These are phyloP conservation scores for Phaeosphaeria sp. DNA, from an alignment of 2,329 filamentous ascomycete species.

Conservation along the genomic window DNA sequence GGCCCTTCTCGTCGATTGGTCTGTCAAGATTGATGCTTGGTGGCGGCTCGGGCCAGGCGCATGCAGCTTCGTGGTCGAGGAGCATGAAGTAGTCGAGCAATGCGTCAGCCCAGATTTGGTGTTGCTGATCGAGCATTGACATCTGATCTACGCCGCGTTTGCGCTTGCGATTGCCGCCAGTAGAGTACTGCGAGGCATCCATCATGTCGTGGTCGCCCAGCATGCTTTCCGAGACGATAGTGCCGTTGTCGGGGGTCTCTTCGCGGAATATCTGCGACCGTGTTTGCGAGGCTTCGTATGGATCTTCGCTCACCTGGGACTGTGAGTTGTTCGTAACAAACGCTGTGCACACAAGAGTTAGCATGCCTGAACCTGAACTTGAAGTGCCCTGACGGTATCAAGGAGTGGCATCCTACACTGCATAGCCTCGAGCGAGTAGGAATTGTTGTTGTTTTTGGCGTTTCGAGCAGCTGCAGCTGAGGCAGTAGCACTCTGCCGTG, in stretches of 20 bases:
- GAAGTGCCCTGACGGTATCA: neutral
- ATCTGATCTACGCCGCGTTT: conserved; percentile 75
- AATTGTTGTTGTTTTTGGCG: conserved; percentile 37
- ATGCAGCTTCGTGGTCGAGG: conserved; percentile 76
- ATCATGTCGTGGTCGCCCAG: conserved; percentile 82
- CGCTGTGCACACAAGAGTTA: conserved; percentile 22
- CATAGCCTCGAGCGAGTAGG: conserved; percentile 38
- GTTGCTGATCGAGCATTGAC: conserved; percentile 75
- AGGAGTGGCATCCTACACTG: conserved; percentile 26
- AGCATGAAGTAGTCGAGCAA: conserved; percentile 96
- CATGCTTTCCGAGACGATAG: conserved; percentile 82
- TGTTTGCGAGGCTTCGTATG: conserved; percentile 68
- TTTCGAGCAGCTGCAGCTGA: conserved; percentile 42
- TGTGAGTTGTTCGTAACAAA: conserved; percentile 31
- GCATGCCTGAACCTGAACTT: neutral
- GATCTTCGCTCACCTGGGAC: conserved; percentile 60
- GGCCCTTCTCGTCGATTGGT: conserved; percentile 89
- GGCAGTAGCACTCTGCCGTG: conserved; percentile 69
- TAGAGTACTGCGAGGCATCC: conserved; percentile 69
- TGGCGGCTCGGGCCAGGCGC: conserved; percentile 76
- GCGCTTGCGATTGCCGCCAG: conserved; percentile 67
- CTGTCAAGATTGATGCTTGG: conserved; percentile 87
- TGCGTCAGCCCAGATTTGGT: conserved; percentile 90
- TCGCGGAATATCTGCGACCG: conserved; percentile 71
- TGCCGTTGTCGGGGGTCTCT: conserved; percentile 82